phyloP scores from a whole-genome alignment of 805 yeast species.

The Hanseniaspora hatyaiensis region DNA sequence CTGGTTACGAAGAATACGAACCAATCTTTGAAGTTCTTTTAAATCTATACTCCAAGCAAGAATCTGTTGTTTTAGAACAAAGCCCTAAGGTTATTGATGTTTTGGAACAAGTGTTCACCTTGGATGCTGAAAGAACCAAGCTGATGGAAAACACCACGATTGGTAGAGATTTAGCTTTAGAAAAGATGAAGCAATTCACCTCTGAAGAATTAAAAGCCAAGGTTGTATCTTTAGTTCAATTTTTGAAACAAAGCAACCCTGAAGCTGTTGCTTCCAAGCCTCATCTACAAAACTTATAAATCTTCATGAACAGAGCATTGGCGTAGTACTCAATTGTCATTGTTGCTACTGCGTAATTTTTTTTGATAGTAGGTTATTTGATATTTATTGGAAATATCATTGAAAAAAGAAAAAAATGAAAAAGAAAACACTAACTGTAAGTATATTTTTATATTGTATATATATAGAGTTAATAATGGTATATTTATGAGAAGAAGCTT shows the following conservation, averaged over 20 bases:
- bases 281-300: conserved; percentile 11
- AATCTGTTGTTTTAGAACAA: conserved; percentile 41
- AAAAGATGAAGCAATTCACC: conserved; percentile 67
- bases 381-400: no score
- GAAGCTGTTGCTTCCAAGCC: conserved; percentile 27
- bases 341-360: background rate
- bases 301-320: no score
- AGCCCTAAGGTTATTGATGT: conserved; percentile 56
- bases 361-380: background rate
- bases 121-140: conserved; percentile 63
- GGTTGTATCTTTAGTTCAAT: conserved; percentile 61
- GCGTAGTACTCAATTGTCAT: no score
- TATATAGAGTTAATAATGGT: no score
- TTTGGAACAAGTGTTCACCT: conserved; percentile 57
- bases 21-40: conserved; percentile 75
- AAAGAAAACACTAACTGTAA: no score
- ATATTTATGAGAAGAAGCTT: no score
- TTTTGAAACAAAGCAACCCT: conserved; percentile 49
- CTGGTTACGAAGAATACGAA: conserved; percentile 84
- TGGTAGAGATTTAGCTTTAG: conserved; percentile 76
- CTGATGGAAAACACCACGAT: conserved; percentile 62
- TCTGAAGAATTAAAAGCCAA: conserved; percentile 50
- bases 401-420: no score
- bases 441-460: no score
- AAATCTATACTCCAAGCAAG: conserved; percentile 54